A percentile compares a stretch with the other conserved stretches of the same genome.
phyloP scores from a whole-genome alignment of 192 early-diverging fungal genomes.

The Linnemannia schmuckeri region DNA sequence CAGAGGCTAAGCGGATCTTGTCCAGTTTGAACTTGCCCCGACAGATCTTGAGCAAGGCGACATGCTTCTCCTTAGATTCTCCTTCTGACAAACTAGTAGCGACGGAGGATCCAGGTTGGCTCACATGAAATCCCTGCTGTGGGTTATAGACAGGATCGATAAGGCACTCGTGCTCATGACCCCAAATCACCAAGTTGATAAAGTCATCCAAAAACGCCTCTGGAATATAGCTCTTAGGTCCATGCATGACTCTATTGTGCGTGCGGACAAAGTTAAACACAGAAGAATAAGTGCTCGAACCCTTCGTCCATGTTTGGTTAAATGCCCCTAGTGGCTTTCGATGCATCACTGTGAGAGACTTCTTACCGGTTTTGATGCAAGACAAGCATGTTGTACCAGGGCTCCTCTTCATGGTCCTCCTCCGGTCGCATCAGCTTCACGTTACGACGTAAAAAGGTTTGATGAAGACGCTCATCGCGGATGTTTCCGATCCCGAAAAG shows the following conservation, averaged over 20 bases:
- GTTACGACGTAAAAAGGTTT: constrained; percentile 78
- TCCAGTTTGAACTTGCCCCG: constrained; percentile 77
- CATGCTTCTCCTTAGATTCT: constrained; percentile 72
- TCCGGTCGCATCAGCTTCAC: constrained; percentile 80
- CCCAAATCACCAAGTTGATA: constrained; percentile 92
- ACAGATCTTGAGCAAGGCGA: constrained; percentile 73
- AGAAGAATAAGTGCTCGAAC: too few species aligned
- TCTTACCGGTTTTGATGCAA: constrained; percentile 91
- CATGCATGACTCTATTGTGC: constrained; percentile 74
- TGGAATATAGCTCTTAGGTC: constrained; percentile 88
- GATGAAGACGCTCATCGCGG: constrained; percentile 89
- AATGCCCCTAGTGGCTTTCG: neutral
- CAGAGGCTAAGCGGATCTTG: constrained; percentile 80
- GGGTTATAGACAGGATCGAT: constrained; percentile 82
- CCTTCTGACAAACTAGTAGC: constrained; percentile 90
- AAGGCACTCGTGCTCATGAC: constrained; percentile 96
- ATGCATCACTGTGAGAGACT: neutral
- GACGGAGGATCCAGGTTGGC: constrained; percentile 93
- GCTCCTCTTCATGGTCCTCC: constrained; percentile 67
- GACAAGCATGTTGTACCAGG: constrained; percentile 93
- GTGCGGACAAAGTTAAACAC: neutral
- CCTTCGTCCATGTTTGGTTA: neutral
- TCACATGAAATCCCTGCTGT: constrained; percentile 78
- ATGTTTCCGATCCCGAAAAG: constrained; percentile 95
- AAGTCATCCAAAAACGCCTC: constrained; percentile 87